Evolutionary conservation across 441 rosid species (phyloP).

Genomic region (Rhodomyrtus psidioides): DNA sequence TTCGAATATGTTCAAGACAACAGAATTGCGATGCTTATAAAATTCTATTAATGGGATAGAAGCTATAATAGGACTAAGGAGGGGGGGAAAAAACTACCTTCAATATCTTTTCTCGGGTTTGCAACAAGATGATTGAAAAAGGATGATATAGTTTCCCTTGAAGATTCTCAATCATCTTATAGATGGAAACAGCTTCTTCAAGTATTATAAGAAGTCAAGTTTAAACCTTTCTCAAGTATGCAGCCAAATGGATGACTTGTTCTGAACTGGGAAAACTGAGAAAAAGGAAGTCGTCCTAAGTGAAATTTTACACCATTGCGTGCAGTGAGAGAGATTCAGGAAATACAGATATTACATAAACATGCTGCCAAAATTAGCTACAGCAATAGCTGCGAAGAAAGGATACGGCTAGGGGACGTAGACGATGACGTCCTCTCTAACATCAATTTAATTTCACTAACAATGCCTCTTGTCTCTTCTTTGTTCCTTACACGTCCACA

Average conservation of each 20-base stretch:
- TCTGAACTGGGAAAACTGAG: not conserved
- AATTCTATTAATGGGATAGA: not conserved
- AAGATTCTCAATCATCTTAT: conserved; percentile 55
- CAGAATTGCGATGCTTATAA: not conserved
- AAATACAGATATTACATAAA: not conserved
- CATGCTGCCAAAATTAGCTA: not conserved
- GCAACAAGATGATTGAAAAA: conserved; percentile 60
- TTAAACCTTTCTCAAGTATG: conserved; percentile 9
- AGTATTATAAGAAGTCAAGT: conserved; percentile 42
- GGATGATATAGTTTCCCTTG: conserved; percentile 72
- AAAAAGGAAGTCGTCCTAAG: not conserved
- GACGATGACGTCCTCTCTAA: conserved; percentile 32
- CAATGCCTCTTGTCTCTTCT: conserved; percentile 54
- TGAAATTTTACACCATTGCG: not conserved
- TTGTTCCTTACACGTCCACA: conserved; percentile 61
- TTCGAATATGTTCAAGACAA: not conserved
- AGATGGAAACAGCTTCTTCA: conserved; percentile 32
- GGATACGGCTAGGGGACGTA: conserved; percentile 44
- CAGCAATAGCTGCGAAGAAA: conserved; percentile 3
- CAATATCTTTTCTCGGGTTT: conserved; percentile 71
- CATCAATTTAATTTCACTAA: conserved; percentile 35
- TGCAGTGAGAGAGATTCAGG: not conserved
- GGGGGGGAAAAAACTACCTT: conserved; percentile 35
- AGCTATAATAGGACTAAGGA: not conserved
- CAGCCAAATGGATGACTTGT: not conserved